Base-by-base conservation (phyloP, 2,329 filamentous ascomycete species). In the Alternaria novae-zelandiae region DNA sequence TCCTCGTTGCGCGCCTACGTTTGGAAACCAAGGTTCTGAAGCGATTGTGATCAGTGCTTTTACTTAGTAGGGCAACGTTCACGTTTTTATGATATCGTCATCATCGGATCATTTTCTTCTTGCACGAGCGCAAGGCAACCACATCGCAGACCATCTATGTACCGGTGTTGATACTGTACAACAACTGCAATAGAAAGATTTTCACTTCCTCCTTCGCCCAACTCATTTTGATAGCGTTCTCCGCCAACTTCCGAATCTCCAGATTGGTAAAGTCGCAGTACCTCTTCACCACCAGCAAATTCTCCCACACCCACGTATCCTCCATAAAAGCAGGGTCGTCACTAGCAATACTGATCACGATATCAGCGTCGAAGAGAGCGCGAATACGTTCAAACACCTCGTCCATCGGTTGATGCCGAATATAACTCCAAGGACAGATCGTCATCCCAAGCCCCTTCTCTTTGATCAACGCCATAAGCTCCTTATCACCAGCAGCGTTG, bases 281-380 rank as follows among this genome's bases (percentile, higher is more conserved):
- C 4, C 71, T 77, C 57, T 81, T 81, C 12, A 78, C 77, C 68
- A 85, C 79, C 43, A 82, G 74, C 76, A 86, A 70, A 54, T 84
- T 85, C 17, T 84, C 81, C 59, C 81, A 70, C 26, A 86, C 74
- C 84, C 83, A 86, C 36, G 82, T 82, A 59, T 86, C 79, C 59
- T 85, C 82, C 76, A 86, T 82, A 55, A 84, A 83, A 5, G 82
- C 81, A 11, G 83, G 83, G 64, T 85, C 83, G 66, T 85, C 83
- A 53, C 62, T 64, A 17, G 53, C 62, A 43, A 64, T 61, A 57
- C 50, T 17, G 0, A 64, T 57, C 30, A 15, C 7, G 9, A 64
- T 64, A 6, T 83, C 83, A 4, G 74, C 78, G 41, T 85, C 81
- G 60, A 81, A 78, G 15, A 86, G 77, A 46, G 69, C 78, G 23